Evolutionary conservation across 2,329 filamentous ascomycete species (phyloP), one percentile per base, ranked within the genome.

Genomic region (Penicillium sp.): DNA sequence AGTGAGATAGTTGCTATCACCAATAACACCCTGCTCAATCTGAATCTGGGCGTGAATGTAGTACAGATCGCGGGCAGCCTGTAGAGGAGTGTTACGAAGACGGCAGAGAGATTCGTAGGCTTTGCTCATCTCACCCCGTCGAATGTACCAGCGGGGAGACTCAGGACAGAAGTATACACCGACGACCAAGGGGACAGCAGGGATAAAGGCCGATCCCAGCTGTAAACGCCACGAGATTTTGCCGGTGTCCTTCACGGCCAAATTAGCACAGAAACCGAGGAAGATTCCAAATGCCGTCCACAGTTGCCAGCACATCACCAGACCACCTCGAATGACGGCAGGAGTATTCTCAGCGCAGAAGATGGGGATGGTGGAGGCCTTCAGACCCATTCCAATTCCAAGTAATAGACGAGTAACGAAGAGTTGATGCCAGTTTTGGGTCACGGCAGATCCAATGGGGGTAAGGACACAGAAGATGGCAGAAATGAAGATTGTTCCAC

Each of bases 131-230:
- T 80, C 78, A 51, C 82, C 79, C 69, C 89, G 88, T 70, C 89
- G 86, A 69, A 89, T 82, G 52, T 80, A 82, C 85, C 85, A 89
- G 51, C 85, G 79, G 2, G 86, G 85, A 2, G 83, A 86, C 64
- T 88, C 85, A 0, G 85, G 85, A 59, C 84, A 87, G 60, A 86
- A 79, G 60, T 77, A 89, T 25, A 87, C 75, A 43, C 81, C 77
- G 8, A 82, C 15, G 9, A 86, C 67, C 4, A 89, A 74, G 7
- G 85, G 85, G 1, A 89, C 70, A 0, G 85, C 84, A 1, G 86
- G 86, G 33, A 88, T 81, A 48, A 88, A 84, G 2, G 87, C 85
- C 2, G 85, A 86, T 9, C 80, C 85, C 6, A 89, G 72, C 64
- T 87, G 85, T 23, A 88, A 73, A 37, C 86, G 77, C 87, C 86